Evolutionary conservation across 495 filamentous ascomycete genomes (phyloP), one percentile per base, ranked within the genome.

Genomic region (Parathielavia hyrcaniae): DNA sequence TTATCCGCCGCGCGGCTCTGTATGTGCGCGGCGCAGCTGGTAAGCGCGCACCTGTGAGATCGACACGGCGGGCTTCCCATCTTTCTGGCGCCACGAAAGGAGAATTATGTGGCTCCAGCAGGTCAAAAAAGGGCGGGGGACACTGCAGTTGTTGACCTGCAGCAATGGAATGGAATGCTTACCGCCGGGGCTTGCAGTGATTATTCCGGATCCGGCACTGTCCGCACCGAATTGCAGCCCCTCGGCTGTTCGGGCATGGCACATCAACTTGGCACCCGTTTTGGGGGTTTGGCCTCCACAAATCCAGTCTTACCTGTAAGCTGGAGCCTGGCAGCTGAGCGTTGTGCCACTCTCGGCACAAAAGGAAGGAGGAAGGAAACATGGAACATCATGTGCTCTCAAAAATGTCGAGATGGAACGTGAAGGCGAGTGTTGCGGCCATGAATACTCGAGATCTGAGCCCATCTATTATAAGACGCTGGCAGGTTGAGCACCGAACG

Each of bases 281-380:
- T n/a, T n/a, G n/a, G n/a, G n/a, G n/a, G n/a, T n/a, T n/a, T n/a
- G n/a, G n/a, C n/a, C n/a, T n/a, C n/a, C n/a, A n/a, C n/a, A n/a
- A n/a, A 1, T 48, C 19, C 35, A n/a, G n/a, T 51, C 20, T 5
- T 19, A 14, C 19, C 10, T 23, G 8, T 43, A 53, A 43, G 50
- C n/a, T 41, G 50, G 23, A 53, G 50, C 50, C 50, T 53, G 19
- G 14, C 38, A 43, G 38, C 38, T 53, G 50, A 53, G 38, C 26
- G 22, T 8, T 43, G 38, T 30, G 38, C 50, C 50, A 16, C 50
- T 38, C 32, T 50, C 48, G 32, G 48, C 26, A 11, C 35, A 1
- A 12, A 16, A 49, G 23, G 10, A 0, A 14, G 3, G 23, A 32
- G 2, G 17, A 30, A n/a, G n/a, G n/a, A n/a, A n/a, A n/a, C n/a